Evolutionary conservation across 148 eudicot species (phyloP).

Genomic region (Rhododendron mucronatum): DNA sequence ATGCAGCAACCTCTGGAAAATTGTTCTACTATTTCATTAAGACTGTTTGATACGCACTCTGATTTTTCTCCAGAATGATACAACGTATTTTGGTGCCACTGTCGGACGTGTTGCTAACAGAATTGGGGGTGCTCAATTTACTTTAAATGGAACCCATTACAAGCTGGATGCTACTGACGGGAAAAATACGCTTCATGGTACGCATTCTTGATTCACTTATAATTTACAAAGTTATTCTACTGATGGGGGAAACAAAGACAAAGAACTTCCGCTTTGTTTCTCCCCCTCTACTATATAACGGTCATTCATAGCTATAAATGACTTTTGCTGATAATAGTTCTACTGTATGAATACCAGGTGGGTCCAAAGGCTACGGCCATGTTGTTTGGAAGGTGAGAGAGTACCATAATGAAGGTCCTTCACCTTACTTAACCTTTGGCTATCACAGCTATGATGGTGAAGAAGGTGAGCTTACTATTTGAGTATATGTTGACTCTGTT

Average conservation of each 20-base stretch:
- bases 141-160: constrained; percentile 50
- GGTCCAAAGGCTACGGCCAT: constrained; percentile 53
- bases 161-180: constrained; percentile 58
- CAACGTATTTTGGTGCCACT: constrained; percentile 52
- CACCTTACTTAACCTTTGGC: constrained; percentile 47
- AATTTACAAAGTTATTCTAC: background rate
- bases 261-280: background rate
- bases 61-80: constrained; percentile 41
- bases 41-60: background rate
- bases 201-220: background rate
- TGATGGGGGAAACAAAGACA: background rate
- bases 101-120: constrained; percentile 82
- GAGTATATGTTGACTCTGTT: background rate
- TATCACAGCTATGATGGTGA: constrained; percentile 69
- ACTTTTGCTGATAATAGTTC: background rate
- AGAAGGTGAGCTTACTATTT: constrained; percentile 36
- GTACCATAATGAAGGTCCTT: constrained; percentile 24
- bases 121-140: constrained; percentile 61
- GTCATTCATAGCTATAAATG: background rate
- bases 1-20: too few species aligned
- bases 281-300: background rate
- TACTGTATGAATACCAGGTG: constrained; percentile 38
- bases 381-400: constrained; percentile 58
- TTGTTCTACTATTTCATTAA: background rate
- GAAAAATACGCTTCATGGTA: constrained; percentile 66